Conservation (phyloP, 768 basidiomycete species). For the Epithele typhae region DNA sequence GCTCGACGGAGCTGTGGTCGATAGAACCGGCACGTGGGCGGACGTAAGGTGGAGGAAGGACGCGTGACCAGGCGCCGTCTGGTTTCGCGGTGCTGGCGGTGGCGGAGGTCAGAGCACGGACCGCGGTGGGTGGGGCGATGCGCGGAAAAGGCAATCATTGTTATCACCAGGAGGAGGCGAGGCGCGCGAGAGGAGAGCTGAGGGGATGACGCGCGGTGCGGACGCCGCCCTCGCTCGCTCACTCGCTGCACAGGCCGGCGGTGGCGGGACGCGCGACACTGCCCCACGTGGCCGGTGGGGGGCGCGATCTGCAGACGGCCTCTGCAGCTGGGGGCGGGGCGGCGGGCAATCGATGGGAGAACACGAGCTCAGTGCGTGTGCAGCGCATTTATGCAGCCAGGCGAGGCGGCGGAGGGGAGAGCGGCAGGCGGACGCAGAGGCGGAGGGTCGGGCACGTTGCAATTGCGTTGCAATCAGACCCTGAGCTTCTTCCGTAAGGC, state of each 20-base stretch:
- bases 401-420: constrained; percentile 11
- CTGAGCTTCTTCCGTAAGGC: constrained; percentile 40
- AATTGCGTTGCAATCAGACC: constrained; percentile 84
- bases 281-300: constrained; percentile 7
- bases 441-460: constrained; percentile 63
- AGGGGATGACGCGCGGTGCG: too few species aligned
- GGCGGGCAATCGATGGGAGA: constrained; percentile 10
- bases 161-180: neutral
- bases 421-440: constrained; percentile 44
- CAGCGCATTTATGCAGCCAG: constrained; percentile 7
- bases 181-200: neutral
- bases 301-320: neutral
- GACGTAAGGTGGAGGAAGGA: too few species aligned
- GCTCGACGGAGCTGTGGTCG: too few species aligned
- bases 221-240: too few species aligned
- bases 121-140: neutral
- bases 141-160: neutral
- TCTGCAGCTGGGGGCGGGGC: too few species aligned
- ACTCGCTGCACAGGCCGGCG: too few species aligned
- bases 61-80: too few species aligned
- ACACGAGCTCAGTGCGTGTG: constrained; percentile 23
- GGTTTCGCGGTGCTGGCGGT: neutral
- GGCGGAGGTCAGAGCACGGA: neutral
- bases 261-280: neutral
- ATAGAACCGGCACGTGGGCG: too few species aligned